Percentiles rank a stretch among this genome's conserved stretches.
phyloP scores from a whole-genome alignment of 805 yeast species.

The Myxozyma geophila region DNA sequence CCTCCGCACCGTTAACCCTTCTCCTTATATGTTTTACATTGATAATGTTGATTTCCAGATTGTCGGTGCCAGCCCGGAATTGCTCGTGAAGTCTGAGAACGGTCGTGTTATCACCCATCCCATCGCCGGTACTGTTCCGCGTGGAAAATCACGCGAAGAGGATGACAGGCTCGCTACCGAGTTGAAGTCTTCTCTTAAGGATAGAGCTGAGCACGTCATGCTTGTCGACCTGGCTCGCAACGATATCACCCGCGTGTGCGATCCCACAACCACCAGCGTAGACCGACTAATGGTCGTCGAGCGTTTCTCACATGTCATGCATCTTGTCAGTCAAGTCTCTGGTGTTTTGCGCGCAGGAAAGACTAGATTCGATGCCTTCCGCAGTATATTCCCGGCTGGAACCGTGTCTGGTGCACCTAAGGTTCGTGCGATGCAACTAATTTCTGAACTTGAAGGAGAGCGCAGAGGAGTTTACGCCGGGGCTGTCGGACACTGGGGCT shows the following conservation, averaged over 20 bases:
- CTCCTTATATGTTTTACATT: constrained; percentile 93
- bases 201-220: constrained; percentile 98
- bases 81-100: constrained; percentile 81
- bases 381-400: constrained; percentile 99
- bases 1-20: constrained; percentile 92
- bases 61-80: constrained; percentile 97
- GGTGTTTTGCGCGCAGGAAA: constrained; percentile 84
- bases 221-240: constrained; percentile 96
- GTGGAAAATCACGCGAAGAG: constrained; percentile 91
- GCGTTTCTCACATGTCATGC: constrained; percentile 96
- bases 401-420: constrained; percentile 99
- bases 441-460: constrained; percentile 86
- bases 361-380: constrained; percentile 93
- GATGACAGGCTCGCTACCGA: constrained; percentile 82
- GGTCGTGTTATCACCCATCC: constrained; percentile 91
- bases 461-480: constrained; percentile 98
- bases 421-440: constrained; percentile 93
- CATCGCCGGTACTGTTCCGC: constrained; percentile 92
- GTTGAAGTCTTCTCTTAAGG: constrained; percentile 78
- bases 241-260: constrained; percentile 93
- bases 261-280: constrained; percentile 80
- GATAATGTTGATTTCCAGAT: constrained; percentile 91
- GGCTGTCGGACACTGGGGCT: constrained; percentile 98
- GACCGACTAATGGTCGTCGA: constrained; percentile 89
- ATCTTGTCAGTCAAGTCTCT: constrained; percentile 90